Evolutionary conservation across 345 rosid species (phyloP), one percentile per base, ranked within the genome.

Genomic region (Rhodomyrtus tomentosa): DNA sequence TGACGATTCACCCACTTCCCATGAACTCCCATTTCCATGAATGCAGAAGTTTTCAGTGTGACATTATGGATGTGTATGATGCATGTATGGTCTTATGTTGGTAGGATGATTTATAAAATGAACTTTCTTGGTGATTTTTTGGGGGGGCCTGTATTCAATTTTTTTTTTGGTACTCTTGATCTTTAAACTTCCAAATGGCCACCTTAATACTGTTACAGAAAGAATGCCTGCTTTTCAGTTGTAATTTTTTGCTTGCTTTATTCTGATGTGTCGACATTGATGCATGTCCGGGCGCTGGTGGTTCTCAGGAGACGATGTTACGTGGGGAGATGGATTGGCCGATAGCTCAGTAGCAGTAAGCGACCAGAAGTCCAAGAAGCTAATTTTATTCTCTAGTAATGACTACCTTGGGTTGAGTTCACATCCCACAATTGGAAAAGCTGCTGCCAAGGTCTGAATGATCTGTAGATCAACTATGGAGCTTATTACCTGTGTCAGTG

Each of bases 391-490:
- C 90, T 97, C 99, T 86, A 96, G 98, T 82, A 97, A 95, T 92
- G 99, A 97, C 90, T 97, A 97, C 85, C 90, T 97, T 92, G 98
- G 98, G 21, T 90, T 97, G 91, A 92, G 98, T 87, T 93, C 95
- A 10, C 99, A 97, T 86, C 99, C 99, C 83, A 88, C 98, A 7
- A 91, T 97, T 85, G 86, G 91, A 42, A 92, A 92, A 20, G 96
- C 99, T 83, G 94, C 93, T 87, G 94, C 96, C 18, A 90, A 89
- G 91, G 99, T 96, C 84, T 82, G 87, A 80, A 88, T 87, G n/a
- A 72, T 85, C 73, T 84, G 81, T 79, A 24, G 68, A 40, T 81
- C 59, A 29, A 14, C 32, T 40, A 13, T 13, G 55, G 80, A 40
- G 73, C 68, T 51, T 24, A 29, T 81, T 50, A 18, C 49, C n/a